phyloP scores from a whole-genome alignment of 1,139 yeast genomes.

The Eremothecium gossypii region DNA sequence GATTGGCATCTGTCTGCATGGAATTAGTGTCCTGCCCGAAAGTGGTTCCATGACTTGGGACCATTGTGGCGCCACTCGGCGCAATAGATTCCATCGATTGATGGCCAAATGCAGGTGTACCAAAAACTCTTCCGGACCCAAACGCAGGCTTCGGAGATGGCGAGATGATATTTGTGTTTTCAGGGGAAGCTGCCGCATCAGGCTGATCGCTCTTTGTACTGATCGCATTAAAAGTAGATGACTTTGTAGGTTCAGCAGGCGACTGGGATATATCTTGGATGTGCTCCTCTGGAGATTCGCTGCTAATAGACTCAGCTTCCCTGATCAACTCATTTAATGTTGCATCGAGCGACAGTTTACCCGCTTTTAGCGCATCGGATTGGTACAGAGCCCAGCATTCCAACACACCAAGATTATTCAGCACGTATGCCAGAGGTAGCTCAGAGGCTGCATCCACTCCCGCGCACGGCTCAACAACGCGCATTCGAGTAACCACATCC shows the following conservation, averaged over 20 bases:
- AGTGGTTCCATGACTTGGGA: no score
- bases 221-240: no score
- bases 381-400: conserved; percentile 60
- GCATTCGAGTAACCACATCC: conserved; percentile 42
- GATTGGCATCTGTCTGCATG: no score
- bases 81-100: conserved; percentile 5
- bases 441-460: conserved; percentile 49
- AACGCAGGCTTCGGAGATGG: no score
- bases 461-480: conserved; percentile 44
- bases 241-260: neutral
- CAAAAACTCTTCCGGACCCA: conserved; percentile 1
- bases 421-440: conserved; percentile 53
- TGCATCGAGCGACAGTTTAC: conserved; percentile 19
- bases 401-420: conserved; percentile 55
- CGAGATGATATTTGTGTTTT: no score
- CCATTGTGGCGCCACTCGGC: conserved; percentile 7
- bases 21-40: no score
- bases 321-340: neutral
- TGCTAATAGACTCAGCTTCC: no score
- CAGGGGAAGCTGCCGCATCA: no score
- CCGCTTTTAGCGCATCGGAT: conserved; percentile 36
- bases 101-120: conserved; percentile 6
- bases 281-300: no score
- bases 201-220: no score
- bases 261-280: neutral